Evolutionary conservation across 2,329 filamentous ascomycete genomes (phyloP).

Genomic region (Fragosphaeria purpurea): DNA sequence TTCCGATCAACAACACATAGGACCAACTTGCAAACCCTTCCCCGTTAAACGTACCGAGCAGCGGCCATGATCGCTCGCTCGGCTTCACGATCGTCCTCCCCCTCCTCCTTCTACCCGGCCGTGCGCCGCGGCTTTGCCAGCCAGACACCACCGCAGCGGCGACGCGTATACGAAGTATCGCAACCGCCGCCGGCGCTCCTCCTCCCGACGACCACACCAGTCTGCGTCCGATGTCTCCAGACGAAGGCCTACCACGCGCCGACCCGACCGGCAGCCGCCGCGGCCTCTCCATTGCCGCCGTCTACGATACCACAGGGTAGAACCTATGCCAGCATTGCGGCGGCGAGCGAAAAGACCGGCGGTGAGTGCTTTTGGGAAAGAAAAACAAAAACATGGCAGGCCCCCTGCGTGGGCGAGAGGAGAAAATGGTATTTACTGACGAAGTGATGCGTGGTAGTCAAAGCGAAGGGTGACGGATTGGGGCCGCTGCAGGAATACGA

Average conservation of each 20-base stretch:
- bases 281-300: neutral
- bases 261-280: neutral
- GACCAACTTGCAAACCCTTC: too few species aligned
- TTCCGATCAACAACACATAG: too few species aligned
- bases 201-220: neutral
- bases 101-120: conserved; percentile 5
- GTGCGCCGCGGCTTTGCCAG: conserved; percentile 9
- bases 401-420: too few species aligned
- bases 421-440: too few species aligned
- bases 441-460: too few species aligned
- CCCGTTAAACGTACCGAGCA: neutral
- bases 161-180: neutral
- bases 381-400: neutral
- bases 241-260: neutral
- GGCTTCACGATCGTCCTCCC: neutral
- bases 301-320: conserved; percentile 8
- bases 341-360: conserved; percentile 13
- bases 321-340: conserved; percentile 10
- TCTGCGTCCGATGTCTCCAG: conserved; percentile 11
- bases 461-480: neutral
- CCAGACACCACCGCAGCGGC: conserved; percentile 4
- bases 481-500: conserved; percentile 89
- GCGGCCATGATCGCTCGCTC: conserved; percentile 8
- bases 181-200: neutral
- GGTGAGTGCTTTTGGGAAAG: neutral